A percentile compares a stretch with the other conserved stretches of the same genome.
These are phyloP conservation scores for Starmerella floricola DNA, from an alignment of 805 yeast species.

Conservation along the genomic window DNA sequence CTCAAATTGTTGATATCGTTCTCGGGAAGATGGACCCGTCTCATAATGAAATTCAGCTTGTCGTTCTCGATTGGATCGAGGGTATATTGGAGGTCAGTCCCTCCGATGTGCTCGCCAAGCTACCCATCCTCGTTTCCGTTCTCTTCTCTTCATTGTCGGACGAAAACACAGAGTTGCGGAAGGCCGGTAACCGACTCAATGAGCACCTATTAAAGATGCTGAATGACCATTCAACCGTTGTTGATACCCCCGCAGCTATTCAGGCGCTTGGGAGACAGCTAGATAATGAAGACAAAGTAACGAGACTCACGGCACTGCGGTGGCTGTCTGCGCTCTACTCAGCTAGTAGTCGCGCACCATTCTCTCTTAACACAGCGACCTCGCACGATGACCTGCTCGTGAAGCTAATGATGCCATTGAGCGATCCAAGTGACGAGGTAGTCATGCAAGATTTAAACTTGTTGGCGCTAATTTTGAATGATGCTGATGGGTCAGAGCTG, in stretches of 20 bases:
- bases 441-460: slow-evolving; percentile 61
- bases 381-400: slow-evolving; percentile 39
- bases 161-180: slow-evolving; percentile 37
- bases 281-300: slow-evolving; percentile 61
- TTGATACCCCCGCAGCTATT: slow-evolving; percentile 50
- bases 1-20: slow-evolving; percentile 67
- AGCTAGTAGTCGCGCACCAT: neutral
- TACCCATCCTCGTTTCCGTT: slow-evolving; percentile 63
- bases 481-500: slow-evolving; percentile 64
- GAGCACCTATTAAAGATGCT: slow-evolving; percentile 44
- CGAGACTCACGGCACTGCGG: slow-evolving; percentile 72
- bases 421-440: slow-evolving; percentile 66
- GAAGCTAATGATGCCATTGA: slow-evolving; percentile 50
- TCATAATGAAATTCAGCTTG: slow-evolving; percentile 63
- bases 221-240: slow-evolving; percentile 26
- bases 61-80: slow-evolving; percentile 72
- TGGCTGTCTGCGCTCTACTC: slow-evolving; percentile 75
- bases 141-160: slow-evolving; percentile 52
- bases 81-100: slow-evolving; percentile 65
- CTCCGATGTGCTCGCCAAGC: slow-evolving; percentile 53
- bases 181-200: slow-evolving; percentile 47
- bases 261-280: slow-evolving; percentile 63
- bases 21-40: slow-evolving; percentile 68
- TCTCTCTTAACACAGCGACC: slow-evolving; percentile 29
- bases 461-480: slow-evolving; percentile 58